phyloP scores from a whole-genome alignment of 495 filamentous ascomycete genomes.

The Lichenothelia convexa region DNA sequence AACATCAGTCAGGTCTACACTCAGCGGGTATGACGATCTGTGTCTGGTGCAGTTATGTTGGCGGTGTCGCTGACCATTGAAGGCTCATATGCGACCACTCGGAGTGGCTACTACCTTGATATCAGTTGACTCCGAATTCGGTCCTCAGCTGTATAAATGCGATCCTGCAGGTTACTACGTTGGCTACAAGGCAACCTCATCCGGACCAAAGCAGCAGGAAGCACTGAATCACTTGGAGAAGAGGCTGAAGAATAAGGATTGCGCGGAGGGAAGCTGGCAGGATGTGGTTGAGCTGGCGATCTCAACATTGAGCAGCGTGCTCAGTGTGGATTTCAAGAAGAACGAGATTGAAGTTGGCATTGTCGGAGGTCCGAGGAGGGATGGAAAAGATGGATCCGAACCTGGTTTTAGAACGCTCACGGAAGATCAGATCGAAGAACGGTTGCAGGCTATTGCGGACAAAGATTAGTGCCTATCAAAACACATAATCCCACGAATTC shows the following conservation, averaged over 20 bases:
- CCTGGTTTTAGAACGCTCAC: constrained; percentile 72
- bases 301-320: constrained; percentile 78
- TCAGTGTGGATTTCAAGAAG: constrained; percentile 99
- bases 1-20: constrained; percentile 99
- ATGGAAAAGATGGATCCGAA: constrained; percentile 64
- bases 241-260: constrained; percentile 99
- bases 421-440: constrained; percentile 95
- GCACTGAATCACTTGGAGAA: constrained; percentile 95
- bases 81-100: constrained; percentile 97
- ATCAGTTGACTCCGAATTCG: constrained; percentile 78
- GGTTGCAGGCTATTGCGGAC: constrained; percentile 91
- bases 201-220: constrained; percentile 95
- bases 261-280: constrained; percentile 82
- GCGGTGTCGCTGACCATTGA: no score
- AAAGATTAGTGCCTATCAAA: no score
- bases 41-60: no score
- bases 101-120: constrained; percentile 89
- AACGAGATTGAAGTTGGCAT: constrained; percentile 94
- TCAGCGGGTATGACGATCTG: constrained; percentile 73
- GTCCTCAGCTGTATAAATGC: constrained; percentile 96
- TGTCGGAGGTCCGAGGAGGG: constrained; percentile 62
- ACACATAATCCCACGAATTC: no score
- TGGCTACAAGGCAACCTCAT: constrained; percentile 93
- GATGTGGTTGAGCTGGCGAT: constrained; percentile 96
- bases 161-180: constrained; percentile 96